Percentiles rank a stretch among this genome's conserved stretches.
These are phyloP conservation scores for Physcomitrellopsis africana DNA, from an alignment of 225 moss, liverwort and hornwort genomes.

Conservation along the genomic window DNA sequence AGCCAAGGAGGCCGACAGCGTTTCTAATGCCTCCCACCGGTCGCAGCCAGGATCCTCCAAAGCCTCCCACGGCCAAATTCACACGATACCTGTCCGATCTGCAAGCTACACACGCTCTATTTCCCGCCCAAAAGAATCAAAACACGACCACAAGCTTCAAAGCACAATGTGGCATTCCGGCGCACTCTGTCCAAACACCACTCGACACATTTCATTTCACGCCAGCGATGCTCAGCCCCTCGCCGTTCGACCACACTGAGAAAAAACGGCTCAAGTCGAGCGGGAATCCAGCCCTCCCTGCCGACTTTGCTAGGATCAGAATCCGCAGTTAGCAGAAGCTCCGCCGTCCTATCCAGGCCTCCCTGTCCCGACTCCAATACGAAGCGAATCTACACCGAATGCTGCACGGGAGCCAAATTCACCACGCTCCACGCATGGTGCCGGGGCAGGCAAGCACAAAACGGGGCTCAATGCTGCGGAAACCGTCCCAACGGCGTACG, in stretches of 20 bases:
- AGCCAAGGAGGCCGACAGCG: conserved; percentile 6
- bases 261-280: neutral
- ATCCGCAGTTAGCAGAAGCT: neutral
- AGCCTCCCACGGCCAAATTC: neutral
- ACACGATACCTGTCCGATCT: conserved; percentile 20
- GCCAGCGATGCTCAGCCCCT: neutral
- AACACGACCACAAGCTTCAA: neutral
- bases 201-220: conserved; percentile 13
- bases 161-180: neutral
- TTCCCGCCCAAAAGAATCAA: neutral
- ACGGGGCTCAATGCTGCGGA: too few species aligned
- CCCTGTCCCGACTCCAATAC: neutral
- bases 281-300: neutral
- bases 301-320: neutral
- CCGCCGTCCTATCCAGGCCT: neutral
- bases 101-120: neutral
- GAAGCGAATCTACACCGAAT: neutral
- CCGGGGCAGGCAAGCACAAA: neutral
- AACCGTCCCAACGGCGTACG: neutral
- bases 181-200: neutral
- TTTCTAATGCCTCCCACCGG: neutral
- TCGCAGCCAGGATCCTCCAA: conserved; percentile 3
- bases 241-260: neutral
- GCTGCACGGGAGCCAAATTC: neutral
- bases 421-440: neutral